A percentile compares a stretch with the other conserved stretches of the same genome.
Evolutionary conservation across 2,329 filamentous ascomycete genomes (phyloP).

Genomic region (Xylaria sp.): DNA sequence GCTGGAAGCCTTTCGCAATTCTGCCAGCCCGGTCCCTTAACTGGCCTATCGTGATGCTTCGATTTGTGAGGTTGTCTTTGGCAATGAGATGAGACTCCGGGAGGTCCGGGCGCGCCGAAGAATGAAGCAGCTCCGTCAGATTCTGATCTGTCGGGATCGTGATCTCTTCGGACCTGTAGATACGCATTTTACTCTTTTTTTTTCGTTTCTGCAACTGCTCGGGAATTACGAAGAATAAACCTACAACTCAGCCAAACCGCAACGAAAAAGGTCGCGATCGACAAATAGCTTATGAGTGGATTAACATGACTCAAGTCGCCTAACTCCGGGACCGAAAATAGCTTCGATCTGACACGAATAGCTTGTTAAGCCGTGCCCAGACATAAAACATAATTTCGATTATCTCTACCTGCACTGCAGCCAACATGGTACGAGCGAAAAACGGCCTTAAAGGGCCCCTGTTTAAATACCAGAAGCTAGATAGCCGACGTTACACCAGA

Average conservation of each 20-base stretch:
- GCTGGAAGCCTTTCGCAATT: conserved; percentile 54
- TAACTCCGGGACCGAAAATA: conserved; percentile 11
- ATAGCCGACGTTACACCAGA: conserved; percentile 1
- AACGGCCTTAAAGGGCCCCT: conserved; percentile 8
- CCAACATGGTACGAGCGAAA: background rate
- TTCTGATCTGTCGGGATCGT: conserved; percentile 55
- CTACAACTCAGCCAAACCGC: background rate
- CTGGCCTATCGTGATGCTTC: conserved; percentile 58
- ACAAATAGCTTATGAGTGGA: conserved; percentile 1
- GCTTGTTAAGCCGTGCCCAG: background rate
- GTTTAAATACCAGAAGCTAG: conserved; percentile 5
- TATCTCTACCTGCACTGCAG: conserved; percentile 3
- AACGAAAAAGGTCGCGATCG: background rate
- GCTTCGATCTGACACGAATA: background rate
- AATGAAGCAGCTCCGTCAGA: conserved; percentile 58
- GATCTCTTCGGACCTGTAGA: conserved; percentile 50
- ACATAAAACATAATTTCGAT: conserved; percentile 2
- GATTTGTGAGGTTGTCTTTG: conserved; percentile 57
- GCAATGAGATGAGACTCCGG: conserved; percentile 57
- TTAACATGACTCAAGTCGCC: conserved; percentile 3
- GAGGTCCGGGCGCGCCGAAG: conserved; percentile 48
- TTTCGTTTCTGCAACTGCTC: background rate
- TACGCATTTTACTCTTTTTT: conserved; percentile 45
- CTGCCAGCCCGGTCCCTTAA: conserved; percentile 55
- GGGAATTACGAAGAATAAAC: background rate